Evolutionary conservation across 495 filamentous ascomycete genomes (phyloP).

Genomic region (Amorphotheca resinae): DNA sequence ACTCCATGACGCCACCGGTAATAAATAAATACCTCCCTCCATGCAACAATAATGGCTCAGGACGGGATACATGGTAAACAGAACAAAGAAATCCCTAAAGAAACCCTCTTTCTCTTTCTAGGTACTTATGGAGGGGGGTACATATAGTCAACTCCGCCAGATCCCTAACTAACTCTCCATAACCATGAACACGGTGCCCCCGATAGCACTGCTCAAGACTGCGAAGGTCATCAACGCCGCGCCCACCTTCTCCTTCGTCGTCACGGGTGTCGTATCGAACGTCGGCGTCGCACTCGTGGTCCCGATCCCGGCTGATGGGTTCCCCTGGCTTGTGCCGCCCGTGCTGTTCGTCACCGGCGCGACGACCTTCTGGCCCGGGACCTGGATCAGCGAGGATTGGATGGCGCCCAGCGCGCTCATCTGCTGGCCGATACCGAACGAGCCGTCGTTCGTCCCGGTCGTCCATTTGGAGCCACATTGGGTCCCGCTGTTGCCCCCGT

Average conservation of each 20-base stretch:
- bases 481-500: conserved; percentile 35
- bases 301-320: conserved; percentile 50
- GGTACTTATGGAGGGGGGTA: no score
- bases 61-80: no score
- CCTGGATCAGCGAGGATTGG: conserved; percentile 36
- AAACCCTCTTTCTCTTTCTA: no score
- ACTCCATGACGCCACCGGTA: no score
- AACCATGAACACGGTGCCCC: conserved; percentile 34
- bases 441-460: conserved; percentile 40
- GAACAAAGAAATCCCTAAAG: no score
- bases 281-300: conserved; percentile 7
- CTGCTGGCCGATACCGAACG: conserved; percentile 50
- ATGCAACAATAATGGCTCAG: no score
- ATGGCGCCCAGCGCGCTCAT: conserved; percentile 62
- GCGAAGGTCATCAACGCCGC: conserved; percentile 46
- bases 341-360: conserved; percentile 32
- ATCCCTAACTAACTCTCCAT: conserved; percentile 6
- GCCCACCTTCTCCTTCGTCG: conserved; percentile 42
- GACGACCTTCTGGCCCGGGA: conserved; percentile 6
- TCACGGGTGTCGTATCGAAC: conserved; percentile 25
- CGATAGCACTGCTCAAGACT: conserved; percentile 27
- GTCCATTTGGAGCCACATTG: conserved; percentile 66
- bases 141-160: no score
- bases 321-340: conserved; percentile 64
- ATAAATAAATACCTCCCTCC: no score